Percentiles rank a stretch among this genome's conserved stretches.
Evolutionary conservation across 768 basidiomycete genomes (phyloP).

Genomic region (Fomitopsis pulvina): DNA sequence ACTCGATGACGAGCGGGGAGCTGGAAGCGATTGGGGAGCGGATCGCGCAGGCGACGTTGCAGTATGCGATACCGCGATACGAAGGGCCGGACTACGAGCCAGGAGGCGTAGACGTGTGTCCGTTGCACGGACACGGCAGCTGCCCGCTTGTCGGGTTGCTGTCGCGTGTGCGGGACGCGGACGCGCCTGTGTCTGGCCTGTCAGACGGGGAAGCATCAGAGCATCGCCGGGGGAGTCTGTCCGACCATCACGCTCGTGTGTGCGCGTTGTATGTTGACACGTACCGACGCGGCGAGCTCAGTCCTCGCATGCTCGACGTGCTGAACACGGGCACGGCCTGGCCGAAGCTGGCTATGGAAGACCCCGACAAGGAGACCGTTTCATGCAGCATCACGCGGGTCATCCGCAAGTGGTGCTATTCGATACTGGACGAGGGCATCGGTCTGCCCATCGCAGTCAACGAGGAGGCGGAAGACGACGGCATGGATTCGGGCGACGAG

Average conservation of each 20-base stretch:
- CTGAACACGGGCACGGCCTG: conserved; percentile 61
- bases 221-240: not conserved
- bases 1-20: conserved; percentile 51
- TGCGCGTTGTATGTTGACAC: conserved; percentile 52
- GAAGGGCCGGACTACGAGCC: conserved; percentile 17
- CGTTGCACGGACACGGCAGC: conserved; percentile 48
- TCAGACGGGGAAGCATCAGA: conserved; percentile 23
- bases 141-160: conserved; percentile 52
- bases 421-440: conserved; percentile 60
- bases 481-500: conserved; percentile 47
- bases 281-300: conserved; percentile 52
- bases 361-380: conserved; percentile 68
- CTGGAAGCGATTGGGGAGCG: conserved; percentile 57
- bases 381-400: conserved; percentile 54
- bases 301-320: conserved; percentile 51
- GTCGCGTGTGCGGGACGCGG: conserved; percentile 28
- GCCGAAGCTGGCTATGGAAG: conserved; percentile 70
- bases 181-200: not conserved
- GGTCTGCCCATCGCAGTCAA: conserved; percentile 30
- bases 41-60: conserved; percentile 67
- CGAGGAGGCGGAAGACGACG: conserved; percentile 19
- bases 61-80: conserved; percentile 66
- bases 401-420: conserved; percentile 59
- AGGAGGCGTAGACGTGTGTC: conserved; percentile 36
- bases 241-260: conserved; percentile 22